These are phyloP conservation scores for Allantophomopsis lycopodina DNA, from an alignment of 2,329 filamentous ascomycete species.

Conservation along the genomic window DNA sequence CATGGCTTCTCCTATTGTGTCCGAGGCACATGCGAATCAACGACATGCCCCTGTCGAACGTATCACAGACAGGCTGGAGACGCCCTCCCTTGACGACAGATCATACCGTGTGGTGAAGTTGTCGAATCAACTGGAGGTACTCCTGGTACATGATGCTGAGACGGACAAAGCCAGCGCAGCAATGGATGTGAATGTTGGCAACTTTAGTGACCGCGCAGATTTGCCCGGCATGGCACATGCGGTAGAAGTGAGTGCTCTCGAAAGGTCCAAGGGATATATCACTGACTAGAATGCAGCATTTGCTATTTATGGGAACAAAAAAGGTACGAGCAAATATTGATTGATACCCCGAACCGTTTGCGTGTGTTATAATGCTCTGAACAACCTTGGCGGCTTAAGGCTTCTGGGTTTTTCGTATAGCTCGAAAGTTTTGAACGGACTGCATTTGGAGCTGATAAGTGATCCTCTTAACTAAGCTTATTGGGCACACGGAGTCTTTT, in stretches of 20 bases:
- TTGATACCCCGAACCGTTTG: not conserved
- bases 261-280: constrained; percentile 16
- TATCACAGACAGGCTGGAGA: constrained; percentile 63
- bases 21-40: too few relatives aligned
- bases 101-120: constrained; percentile 79
- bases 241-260: constrained; percentile 54
- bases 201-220: constrained; percentile 80
- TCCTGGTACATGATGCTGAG: constrained; percentile 85
- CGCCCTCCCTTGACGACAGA: constrained; percentile 73
- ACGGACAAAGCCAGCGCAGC: constrained; percentile 96
- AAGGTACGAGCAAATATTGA: constrained; percentile 40
- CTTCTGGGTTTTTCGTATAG: too few relatives aligned
- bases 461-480: too few relatives aligned
- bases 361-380: too few relatives aligned
- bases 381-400: too few relatives aligned
- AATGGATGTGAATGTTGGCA: constrained; percentile 90
- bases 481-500: too few relatives aligned
- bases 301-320: constrained; percentile 96
- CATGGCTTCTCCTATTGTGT: too few relatives aligned
- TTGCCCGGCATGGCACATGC: constrained; percentile 95
- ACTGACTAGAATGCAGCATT: constrained; percentile 12
- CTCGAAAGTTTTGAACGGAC: too few relatives aligned
- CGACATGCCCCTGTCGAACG: constrained; percentile 11
- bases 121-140: constrained; percentile 75
- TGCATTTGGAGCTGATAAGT: too few relatives aligned